These are phyloP conservation scores for Russula vinacea DNA, from an alignment of 768 basidiomycete genomes.

Conservation along the genomic window DNA sequence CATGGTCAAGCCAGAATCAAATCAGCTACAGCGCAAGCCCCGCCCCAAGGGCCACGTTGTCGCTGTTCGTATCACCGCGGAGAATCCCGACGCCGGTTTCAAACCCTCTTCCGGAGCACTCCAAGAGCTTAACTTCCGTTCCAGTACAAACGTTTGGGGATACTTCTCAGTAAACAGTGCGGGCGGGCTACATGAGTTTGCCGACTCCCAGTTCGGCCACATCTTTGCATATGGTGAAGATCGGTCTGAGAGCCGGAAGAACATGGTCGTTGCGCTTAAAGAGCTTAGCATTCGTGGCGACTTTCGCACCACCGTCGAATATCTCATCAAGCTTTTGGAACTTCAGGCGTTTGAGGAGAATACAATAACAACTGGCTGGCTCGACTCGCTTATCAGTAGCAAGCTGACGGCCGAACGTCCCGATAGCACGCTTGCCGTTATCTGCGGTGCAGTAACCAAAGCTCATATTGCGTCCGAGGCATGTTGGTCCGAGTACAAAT, in stretches of 20 bases:
- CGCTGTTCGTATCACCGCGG: slow-evolving; percentile 98
- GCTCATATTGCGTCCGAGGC: slow-evolving; percentile 87
- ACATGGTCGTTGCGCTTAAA: slow-evolving; percentile 99
- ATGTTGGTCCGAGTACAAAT: slow-evolving; percentile 90
- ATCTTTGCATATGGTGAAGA: slow-evolving; percentile 99
- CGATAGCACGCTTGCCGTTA: slow-evolving; percentile 86
- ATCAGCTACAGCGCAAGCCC: slow-evolving; percentile 88
- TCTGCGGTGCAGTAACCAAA: slow-evolving; percentile 95
- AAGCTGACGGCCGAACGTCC: slow-evolving; percentile 97
- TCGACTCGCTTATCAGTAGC: slow-evolving; percentile 94
- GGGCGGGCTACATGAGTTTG: slow-evolving; percentile 97
- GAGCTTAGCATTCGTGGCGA: slow-evolving; percentile 98
- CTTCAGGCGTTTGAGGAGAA: slow-evolving; percentile 96
- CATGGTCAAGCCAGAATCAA: slow-evolving; percentile 83
- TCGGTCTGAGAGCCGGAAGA: slow-evolving; percentile 91
- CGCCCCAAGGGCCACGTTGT: slow-evolving; percentile 97
- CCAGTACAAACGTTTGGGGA: slow-evolving; percentile 99
- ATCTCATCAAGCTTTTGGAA: slow-evolving; percentile 96
- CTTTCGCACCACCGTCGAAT: slow-evolving; percentile 98
- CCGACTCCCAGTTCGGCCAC: slow-evolving; percentile 98
- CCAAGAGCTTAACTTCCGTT: slow-evolving; percentile 99
- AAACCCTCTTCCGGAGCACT: slow-evolving; percentile 97
- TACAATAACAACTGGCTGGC: slow-evolving; percentile 97
- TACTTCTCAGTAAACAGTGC: slow-evolving; percentile 97
- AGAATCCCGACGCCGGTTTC: slow-evolving; percentile 99